Conservation (phyloP, 345 rosid genomes). For the Euphorbia lathyris region DNA sequence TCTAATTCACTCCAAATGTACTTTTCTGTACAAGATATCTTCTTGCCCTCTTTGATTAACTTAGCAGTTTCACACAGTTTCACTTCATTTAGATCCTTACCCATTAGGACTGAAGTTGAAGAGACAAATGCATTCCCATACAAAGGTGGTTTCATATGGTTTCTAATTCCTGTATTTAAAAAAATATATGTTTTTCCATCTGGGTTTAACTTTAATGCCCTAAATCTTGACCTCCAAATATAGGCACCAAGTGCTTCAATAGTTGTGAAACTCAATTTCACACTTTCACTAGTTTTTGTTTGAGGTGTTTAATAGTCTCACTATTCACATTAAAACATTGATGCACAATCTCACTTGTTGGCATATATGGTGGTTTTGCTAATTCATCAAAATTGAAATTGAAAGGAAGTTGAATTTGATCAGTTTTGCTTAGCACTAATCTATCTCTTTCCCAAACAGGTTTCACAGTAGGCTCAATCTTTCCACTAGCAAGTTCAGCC, state of each 20-base stretch:
- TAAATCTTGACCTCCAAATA: conserved; percentile 49
- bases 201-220: conserved; percentile 43
- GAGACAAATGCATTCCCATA: conserved; percentile 57
- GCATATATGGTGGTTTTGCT: conserved; percentile 38
- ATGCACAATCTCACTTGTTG: conserved; percentile 34
- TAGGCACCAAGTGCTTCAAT: conserved; percentile 49
- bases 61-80: conserved; percentile 29
- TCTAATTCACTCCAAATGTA: conserved; percentile 25
- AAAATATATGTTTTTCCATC: conserved; percentile 33
- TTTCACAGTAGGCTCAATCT: conserved; percentile 35
- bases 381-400: not conserved
- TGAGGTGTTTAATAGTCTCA: conserved; percentile 36
- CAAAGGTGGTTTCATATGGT: conserved; percentile 38
- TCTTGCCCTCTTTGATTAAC: conserved; percentile 44
- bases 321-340: conserved; percentile 33
- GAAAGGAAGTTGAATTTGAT: not conserved
- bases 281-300: conserved; percentile 23
- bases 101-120: conserved; percentile 32
- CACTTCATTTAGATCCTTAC: conserved; percentile 28
- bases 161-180: conserved; percentile 41
- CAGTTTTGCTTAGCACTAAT: conserved; percentile 17
- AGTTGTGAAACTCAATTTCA: conserved; percentile 30
- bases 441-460: conserved; percentile 56
- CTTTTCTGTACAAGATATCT: conserved; percentile 13
- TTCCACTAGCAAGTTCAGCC: conserved; percentile 39